phyloP scores from a whole-genome alignment of 2,329 filamentous ascomycete species.

The Fusarium duplospermum region DNA sequence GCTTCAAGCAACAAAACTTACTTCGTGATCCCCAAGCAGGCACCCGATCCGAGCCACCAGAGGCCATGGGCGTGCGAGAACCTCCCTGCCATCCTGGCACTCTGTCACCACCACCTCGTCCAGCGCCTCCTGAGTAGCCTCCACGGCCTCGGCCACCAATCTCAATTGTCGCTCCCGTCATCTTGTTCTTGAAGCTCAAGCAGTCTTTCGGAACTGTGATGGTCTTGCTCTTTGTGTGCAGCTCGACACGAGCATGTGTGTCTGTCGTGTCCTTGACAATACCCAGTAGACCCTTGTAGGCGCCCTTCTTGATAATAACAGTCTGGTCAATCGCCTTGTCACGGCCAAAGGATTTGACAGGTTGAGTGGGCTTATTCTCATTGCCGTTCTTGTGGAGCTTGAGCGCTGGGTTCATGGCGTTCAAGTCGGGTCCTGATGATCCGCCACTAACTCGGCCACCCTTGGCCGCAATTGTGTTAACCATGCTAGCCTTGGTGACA shows the following conservation, averaged over 20 bases:
- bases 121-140: conserved; percentile 56
- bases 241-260: conserved; percentile 85
- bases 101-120: conserved; percentile 58
- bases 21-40: conserved; percentile 80
- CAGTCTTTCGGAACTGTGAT: conserved; percentile 85
- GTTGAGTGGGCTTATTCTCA: conserved; percentile 64
- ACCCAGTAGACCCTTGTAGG: conserved; percentile 91
- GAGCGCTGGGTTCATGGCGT: conserved; percentile 91
- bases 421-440: conserved; percentile 78
- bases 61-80: conserved; percentile 75
- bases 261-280: conserved; percentile 97
- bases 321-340: conserved; percentile 92
- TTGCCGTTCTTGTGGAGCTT: conserved; percentile 73
- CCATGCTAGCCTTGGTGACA: conserved; percentile 85
- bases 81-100: conserved; percentile 71
- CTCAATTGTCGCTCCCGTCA: conserved; percentile 83
- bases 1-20: conserved; percentile 58
- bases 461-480: conserved; percentile 93
- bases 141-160: conserved; percentile 66
- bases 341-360: conserved; percentile 81
- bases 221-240: conserved; percentile 94
- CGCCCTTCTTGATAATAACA: conserved; percentile 86
- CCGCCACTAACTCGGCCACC: conserved; percentile 79
- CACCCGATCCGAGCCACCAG: conserved; percentile 73
- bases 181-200: conserved; percentile 86